Conservation (phyloP, 116 monocot species). For the Thalassia testudinum region DNA sequence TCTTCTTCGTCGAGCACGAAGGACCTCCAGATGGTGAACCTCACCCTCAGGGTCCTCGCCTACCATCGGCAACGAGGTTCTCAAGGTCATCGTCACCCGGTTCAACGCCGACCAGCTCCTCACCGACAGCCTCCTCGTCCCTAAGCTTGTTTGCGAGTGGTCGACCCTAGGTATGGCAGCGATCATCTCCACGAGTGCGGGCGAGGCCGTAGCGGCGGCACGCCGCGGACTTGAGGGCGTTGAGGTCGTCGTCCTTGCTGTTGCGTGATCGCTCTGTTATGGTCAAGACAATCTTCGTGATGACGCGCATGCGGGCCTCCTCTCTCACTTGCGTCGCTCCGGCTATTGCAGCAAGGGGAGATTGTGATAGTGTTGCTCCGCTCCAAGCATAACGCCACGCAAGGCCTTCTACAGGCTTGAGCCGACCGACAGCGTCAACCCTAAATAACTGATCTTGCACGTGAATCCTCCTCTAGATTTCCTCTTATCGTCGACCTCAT, state of each 20-base stretch:
- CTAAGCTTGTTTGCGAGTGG: slow-evolving; percentile 42
- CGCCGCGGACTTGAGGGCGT: slow-evolving; percentile 97
- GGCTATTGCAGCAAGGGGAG: too few relatives aligned
- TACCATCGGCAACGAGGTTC: slow-evolving; percentile 89
- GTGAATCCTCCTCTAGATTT: too few relatives aligned
- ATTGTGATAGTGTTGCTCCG: too few relatives aligned
- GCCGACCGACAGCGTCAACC: too few relatives aligned
- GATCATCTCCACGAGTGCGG: slow-evolving; percentile 98
- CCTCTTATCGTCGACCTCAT: too few relatives aligned
- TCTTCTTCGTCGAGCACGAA: slow-evolving; percentile 84
- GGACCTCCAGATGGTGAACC: slow-evolving; percentile 92
- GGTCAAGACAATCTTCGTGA: slow-evolving; percentile 87
- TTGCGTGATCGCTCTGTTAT: slow-evolving; percentile 83
- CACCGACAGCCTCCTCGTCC: slow-evolving; percentile 75
- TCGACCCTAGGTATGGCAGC: slow-evolving; percentile 92
- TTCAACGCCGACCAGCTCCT: slow-evolving; percentile 97
- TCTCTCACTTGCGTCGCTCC: too few relatives aligned
- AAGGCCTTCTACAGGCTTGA: too few relatives aligned
- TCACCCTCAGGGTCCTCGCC: slow-evolving; percentile 70
- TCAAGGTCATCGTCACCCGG: slow-evolving; percentile 86
- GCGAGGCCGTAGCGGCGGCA: slow-evolving; percentile 96
- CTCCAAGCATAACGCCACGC: too few relatives aligned
- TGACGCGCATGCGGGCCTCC: slow-evolving; percentile 94
- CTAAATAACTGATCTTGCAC: too few relatives aligned
- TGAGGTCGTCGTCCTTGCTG: slow-evolving; percentile 85